These are phyloP conservation scores for Pseudonitzschia delicatissima DNA, from an alignment of 108 stramenopile species.

Conservation along the genomic window DNA sequence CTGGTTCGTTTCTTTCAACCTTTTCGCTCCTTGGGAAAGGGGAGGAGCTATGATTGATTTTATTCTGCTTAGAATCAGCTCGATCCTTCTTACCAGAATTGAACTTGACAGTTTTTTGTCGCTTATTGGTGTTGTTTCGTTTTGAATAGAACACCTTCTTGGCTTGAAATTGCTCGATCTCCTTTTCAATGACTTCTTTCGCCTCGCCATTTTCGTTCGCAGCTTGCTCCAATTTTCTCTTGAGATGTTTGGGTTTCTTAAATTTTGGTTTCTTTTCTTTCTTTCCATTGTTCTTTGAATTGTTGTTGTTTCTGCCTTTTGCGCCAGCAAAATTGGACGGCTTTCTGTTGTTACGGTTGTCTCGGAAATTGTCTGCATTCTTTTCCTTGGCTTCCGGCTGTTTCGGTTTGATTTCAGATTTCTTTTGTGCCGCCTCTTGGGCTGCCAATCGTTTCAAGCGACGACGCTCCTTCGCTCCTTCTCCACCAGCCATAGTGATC, in stretches of 20 bases:
- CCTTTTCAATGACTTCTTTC: conserved; percentile 19
- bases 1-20: not conserved
- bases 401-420: not conserved
- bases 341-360: too few relatives aligned
- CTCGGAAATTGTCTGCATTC: conserved; percentile 11
- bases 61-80: not conserved
- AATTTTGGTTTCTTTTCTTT: conserved; percentile 38
- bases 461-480: conserved; percentile 72
- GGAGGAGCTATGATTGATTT: not conserved
- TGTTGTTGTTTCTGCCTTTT: not conserved
- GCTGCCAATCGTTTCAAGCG: conserved; percentile 47
- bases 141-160: conserved; percentile 32
- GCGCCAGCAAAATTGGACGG: not conserved
- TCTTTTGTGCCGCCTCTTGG: conserved; percentile 7
- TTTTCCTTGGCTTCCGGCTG: not conserved
- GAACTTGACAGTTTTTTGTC: not conserved
- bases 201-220: conserved; percentile 28
- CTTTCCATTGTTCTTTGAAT: not conserved
- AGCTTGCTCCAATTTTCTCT: conserved; percentile 66
- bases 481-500: conserved; percentile 48
- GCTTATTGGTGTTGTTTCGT: not conserved
- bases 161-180: conserved; percentile 38
- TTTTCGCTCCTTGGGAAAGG: not conserved
- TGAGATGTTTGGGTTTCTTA: conserved; percentile 85
- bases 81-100: not conserved